Evolutionary conservation across 1,284 basidiomycete genomes (phyloP).

Genomic region (Cutaneotrichosporon curvatum): DNA sequence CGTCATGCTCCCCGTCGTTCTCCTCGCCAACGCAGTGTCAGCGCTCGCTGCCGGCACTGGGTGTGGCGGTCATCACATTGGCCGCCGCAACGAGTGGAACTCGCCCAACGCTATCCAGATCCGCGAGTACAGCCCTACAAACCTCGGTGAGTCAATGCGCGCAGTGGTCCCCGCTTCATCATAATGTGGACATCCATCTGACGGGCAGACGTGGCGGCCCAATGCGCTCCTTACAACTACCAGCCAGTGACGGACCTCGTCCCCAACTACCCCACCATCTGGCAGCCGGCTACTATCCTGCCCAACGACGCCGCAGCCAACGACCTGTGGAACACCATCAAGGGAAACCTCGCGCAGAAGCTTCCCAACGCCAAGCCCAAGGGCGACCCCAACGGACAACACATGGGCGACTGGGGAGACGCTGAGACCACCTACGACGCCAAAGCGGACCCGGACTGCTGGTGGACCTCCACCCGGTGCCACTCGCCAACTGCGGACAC

Average conservation of each 20-base stretch:
- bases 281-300: constrained; percentile 44
- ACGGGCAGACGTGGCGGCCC: constrained; percentile 5
- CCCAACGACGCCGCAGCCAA: constrained; percentile 43
- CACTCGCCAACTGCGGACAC: constrained; percentile 25
- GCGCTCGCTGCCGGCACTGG: constrained; percentile 4
- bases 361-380: constrained; percentile 2
- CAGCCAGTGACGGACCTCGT: constrained; percentile 22
- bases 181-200: constrained; percentile 1
- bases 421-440: not conserved
- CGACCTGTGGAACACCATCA: constrained; percentile 34
- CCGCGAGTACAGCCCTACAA: constrained; percentile 2
- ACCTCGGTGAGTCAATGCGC: constrained; percentile 1
- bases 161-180: no score
- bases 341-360: constrained; percentile 15
- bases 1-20: constrained; percentile 2
- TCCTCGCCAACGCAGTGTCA: constrained; percentile 1
- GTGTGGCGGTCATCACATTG: constrained; percentile 12
- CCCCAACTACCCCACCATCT: constrained; percentile 40
- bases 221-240: constrained; percentile 40
- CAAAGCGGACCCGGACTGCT: constrained; percentile 19
- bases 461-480: constrained; percentile 46
- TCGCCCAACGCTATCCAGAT: not conserved
- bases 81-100: constrained; percentile 4
- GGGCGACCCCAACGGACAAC: not conserved
- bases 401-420: constrained; percentile 2